Evolutionary conservation across 2,329 filamentous ascomycete species (phyloP), one percentile per base, ranked within the genome.

Genomic region (Coniella vitis): DNA sequence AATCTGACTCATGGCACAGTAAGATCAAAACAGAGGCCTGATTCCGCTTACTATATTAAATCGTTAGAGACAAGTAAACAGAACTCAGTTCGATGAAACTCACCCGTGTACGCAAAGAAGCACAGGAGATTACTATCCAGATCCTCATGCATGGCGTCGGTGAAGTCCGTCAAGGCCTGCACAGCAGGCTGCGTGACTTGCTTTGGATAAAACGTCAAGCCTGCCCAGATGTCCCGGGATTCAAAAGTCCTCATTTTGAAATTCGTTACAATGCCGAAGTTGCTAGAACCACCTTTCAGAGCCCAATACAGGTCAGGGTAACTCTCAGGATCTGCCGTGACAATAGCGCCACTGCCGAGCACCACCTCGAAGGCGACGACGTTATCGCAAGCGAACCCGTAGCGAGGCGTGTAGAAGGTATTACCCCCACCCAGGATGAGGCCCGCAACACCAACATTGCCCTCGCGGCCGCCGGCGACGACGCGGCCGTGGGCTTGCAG

Each of bases 231-330:
- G 1, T 20, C 34, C 17, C 42, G 39, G 39, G 38, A 53, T 4
- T 40, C 25, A 8, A 60, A 37, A 10, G 54, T 47, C 10, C 38
- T 32, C 46, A 60, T 51, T 38, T 47, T 51, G 50, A 58, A 54
- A 22, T 36, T 32, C 14, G 67, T 60, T 3, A 62, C 56, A 34
- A 65, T 59, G 36, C 69, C 70, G 40, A 70, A 71, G 55, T 73
- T 74, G 55, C 61, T 67, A n/a, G 63, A 60, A 8, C 71, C 71
- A 4, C 71, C 72, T 44, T 69, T 67, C 4, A 74, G 60, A 1
- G 69, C 70, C 7, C 43, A 38, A 4, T 40, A 47, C 21, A 47
- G 45, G 21, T 47, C 45, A 5, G 36, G 22, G 16, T 47, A n/a
- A 7, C 34, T 34, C 7, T 13, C 34, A 4, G 34, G 31, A 8